Conservation (phyloP, 108 stramenopile species). For the Fragilaria radians region DNA sequence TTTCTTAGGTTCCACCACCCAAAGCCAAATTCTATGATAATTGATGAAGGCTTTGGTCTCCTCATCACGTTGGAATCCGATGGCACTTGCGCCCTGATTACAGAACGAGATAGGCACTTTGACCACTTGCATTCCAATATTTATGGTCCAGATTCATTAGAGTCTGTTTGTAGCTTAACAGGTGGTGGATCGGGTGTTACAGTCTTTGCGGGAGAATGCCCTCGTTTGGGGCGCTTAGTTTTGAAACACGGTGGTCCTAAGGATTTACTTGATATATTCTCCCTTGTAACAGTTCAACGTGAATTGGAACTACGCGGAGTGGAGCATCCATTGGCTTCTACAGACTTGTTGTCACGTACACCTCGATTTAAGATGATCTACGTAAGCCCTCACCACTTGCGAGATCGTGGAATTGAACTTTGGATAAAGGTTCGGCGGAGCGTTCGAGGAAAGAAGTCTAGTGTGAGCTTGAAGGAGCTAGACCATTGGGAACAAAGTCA, state of each 20-base stretch:
- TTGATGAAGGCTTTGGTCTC: no score
- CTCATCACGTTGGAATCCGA: no score
- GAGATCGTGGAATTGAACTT: slow-evolving; percentile 39
- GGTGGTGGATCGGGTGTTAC: slow-evolving; percentile 44
- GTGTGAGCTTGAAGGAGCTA: no score
- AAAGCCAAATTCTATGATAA: not conserved
- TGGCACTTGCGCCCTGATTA: no score
- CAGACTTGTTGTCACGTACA: slow-evolving; percentile 41
- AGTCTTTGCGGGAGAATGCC: slow-evolving; percentile 65
- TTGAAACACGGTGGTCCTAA: slow-evolving; percentile 82
- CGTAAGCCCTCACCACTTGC: slow-evolving; percentile 58
- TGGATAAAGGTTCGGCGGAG: slow-evolving; percentile 7
- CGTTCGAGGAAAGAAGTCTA: not conserved
- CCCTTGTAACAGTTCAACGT: slow-evolving; percentile 57
- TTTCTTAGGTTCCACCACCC: not conserved
- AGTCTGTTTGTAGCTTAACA: not conserved
- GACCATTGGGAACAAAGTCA: not conserved
- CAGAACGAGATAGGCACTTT: not conserved
- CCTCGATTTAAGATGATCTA: slow-evolving; percentile 72
- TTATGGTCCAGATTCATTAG: not conserved
- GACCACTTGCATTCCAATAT: not conserved
- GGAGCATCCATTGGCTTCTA: slow-evolving; percentile 32
- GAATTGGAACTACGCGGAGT: slow-evolving; percentile 38
- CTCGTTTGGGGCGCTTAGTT: slow-evolving; percentile 56
- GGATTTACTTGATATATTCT: slow-evolving; percentile 58